Percentiles rank a stretch among this genome's conserved stretches.
phyloP scores from a whole-genome alignment of 768 basidiomycete species.

The Auriscalpium orientale region DNA sequence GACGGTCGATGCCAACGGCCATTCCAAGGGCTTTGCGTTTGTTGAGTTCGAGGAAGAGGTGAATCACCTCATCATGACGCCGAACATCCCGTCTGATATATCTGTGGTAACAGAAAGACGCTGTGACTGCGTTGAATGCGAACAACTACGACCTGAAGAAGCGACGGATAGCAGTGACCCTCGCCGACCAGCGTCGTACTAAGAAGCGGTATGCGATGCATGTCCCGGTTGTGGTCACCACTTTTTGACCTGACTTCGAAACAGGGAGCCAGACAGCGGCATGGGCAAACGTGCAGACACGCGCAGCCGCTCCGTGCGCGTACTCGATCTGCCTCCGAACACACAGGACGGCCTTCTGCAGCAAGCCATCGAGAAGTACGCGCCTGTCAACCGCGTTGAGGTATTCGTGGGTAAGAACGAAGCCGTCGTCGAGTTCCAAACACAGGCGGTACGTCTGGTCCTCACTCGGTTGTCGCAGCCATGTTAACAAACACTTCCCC shows the following conservation, averaged over 20 bases:
- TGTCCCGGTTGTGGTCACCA: too few relatives aligned
- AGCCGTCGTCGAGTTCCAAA: conserved; percentile 61
- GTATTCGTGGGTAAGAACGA: conserved; percentile 56
- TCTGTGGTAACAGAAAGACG: conserved; percentile 45
- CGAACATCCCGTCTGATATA: background rate
- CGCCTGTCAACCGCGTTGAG: conserved; percentile 64
- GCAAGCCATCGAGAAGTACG: conserved; percentile 77
- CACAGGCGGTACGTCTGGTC: conserved; percentile 44
- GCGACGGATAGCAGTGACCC: conserved; percentile 82
- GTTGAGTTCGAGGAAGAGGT: conserved; percentile 86
- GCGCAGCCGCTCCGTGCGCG: conserved; percentile 64
- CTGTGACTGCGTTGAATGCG: conserved; percentile 60
- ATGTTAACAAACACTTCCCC: background rate
- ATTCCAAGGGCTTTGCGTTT: conserved; percentile 83
- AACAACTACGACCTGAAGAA: conserved; percentile 88
- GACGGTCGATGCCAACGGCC: conserved; percentile 60
- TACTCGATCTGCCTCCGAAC: conserved; percentile 64
- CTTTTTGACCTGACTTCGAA: too few relatives aligned
- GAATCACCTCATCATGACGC: conserved; percentile 11
- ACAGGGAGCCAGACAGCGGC: conserved; percentile 42
- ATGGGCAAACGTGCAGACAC: conserved; percentile 47
- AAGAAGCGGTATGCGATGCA: conserved; percentile 15
- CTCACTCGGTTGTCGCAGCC: background rate
- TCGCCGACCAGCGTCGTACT: conserved; percentile 44
- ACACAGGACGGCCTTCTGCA: conserved; percentile 91